These are phyloP conservation scores for Podospora pseudopauciseta DNA, from an alignment of 495 filamentous ascomycete species.

Conservation along the genomic window DNA sequence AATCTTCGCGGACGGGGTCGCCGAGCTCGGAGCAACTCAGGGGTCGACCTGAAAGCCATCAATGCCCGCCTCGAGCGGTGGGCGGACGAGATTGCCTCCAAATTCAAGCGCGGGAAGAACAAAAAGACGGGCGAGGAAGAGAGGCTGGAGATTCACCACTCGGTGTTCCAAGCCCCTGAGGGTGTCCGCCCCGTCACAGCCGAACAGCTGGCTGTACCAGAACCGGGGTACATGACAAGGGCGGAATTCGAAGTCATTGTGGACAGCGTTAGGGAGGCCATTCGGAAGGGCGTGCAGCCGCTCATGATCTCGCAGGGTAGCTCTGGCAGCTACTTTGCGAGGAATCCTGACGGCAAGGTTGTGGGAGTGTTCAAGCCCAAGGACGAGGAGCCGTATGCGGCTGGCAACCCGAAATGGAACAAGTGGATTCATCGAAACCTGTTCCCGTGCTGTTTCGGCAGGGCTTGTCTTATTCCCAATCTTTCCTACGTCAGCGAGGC, in stretches of 20 bases:
- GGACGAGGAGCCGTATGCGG: conserved; percentile 95
- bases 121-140: conserved; percentile 73
- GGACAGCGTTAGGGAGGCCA: conserved; percentile 85
- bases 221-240: conserved; percentile 59
- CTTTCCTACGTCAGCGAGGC: conserved; percentile 99
- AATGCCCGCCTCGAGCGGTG: conserved; percentile 94
- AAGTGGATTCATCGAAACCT: conserved; percentile 93
- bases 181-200: conserved; percentile 72
- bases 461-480: conserved; percentile 96
- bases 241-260: conserved; percentile 81
- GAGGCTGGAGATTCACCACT: conserved; percentile 92
- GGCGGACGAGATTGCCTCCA: conserved; percentile 96
- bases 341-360: conserved; percentile 85
- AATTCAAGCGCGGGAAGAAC: conserved; percentile 83
- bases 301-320: conserved; percentile 95
- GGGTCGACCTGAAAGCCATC: conserved; percentile 97
- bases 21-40: conserved; percentile 73
- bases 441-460: conserved; percentile 95
- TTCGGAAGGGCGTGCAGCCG: conserved; percentile 88
- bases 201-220: conserved; percentile 62
- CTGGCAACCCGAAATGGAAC: conserved; percentile 90
- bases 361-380: conserved; percentile 99
- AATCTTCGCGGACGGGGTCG: conserved; percentile 37
- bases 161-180: conserved; percentile 89
- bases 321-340: conserved; percentile 96